Evolutionary conservation across 345 rosid genomes (phyloP), one percentile per base, ranked within the genome.

Genomic region (Populus alba): DNA sequence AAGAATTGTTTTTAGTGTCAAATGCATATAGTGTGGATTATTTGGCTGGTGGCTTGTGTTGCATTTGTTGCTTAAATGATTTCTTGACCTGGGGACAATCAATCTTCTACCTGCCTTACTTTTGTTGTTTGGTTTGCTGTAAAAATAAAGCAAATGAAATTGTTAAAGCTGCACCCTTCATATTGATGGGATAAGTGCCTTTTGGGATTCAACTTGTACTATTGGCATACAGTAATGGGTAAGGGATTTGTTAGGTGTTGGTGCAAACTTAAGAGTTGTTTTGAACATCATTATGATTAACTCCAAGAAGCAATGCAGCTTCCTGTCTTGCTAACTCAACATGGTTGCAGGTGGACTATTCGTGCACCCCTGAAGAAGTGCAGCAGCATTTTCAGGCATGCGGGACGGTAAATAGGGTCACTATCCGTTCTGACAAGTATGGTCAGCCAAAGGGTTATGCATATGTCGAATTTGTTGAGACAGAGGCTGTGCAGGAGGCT

Each of bases 371-470:
- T 72, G 92, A 90, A 87, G 94, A 92, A 89, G 91, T 92, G 66
- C 94, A 92, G 86, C 94, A 85, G 80, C 92, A 89, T 87, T 92
- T 92, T 81, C 90, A 92, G 77, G 81, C 92, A 6, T 89, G 97
- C 79, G 97, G 97, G 65, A 89, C 94, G 6, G 91, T 92, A 66
- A 89, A 90, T 74, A 89, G 92, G 86, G 81, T 92, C 78, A 92
- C 94, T 11, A 89, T 92, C 74, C 90, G 90, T 23, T 86, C 94
- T 9, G 92, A 92, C 80, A 92, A 87, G 86, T 90, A 55, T 75
- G 97, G 97, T 63, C 92, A 89, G 53, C 94, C 97, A 74, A 92
- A 90, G 80, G 94, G 94, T 35, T 92, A 88, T 85, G 97, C 97
- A 22, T 90, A 90, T 80, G 97, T 90, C 43, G 97, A 92, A 85